A percentile compares a stretch with the other conserved stretches of the same genome.
phyloP scores from a whole-genome alignment of 148 eudicot species.

The Persicaria maculosa region DNA sequence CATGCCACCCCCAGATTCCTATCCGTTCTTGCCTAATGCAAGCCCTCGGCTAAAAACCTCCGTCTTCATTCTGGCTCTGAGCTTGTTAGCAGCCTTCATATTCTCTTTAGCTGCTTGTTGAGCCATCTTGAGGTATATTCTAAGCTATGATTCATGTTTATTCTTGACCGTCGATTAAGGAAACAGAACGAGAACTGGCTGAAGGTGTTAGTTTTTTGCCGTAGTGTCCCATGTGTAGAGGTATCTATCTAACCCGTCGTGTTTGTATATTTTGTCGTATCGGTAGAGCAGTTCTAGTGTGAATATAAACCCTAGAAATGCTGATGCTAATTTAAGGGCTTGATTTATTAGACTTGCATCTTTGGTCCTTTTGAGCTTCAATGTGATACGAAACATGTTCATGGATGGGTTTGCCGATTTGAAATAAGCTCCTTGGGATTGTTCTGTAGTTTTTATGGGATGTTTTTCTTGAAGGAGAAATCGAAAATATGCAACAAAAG shows the following conservation, averaged over 20 bases:
- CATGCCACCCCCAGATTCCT: slow-evolving; percentile 69
- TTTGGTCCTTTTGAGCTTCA: neutral
- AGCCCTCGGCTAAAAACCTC: slow-evolving; percentile 16
- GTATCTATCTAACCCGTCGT: neutral
- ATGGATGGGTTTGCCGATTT: slow-evolving; percentile 14
- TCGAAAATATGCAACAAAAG: too few species aligned
- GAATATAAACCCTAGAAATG: slow-evolving; percentile 2
- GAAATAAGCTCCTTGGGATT: too few species aligned
- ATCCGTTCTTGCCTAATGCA: slow-evolving; percentile 57
- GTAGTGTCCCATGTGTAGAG: neutral
- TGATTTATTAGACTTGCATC: neutral
- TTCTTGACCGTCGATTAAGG: neutral
- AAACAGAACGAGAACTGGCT: neutral
- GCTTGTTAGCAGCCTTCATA: neutral
- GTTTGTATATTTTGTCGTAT: neutral
- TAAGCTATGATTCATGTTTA: neutral
- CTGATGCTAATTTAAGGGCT: slow-evolving; percentile 2
- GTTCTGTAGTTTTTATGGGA: too few species aligned
- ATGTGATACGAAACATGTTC: slow-evolving; percentile 12
- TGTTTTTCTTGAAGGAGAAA: too few species aligned
- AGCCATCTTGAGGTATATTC: neutral
- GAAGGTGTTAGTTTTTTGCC: neutral
- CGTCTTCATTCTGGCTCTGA: slow-evolving; percentile 2
- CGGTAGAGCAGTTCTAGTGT: neutral
- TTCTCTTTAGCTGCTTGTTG: neutral